Base-by-base conservation (phyloP, 345 rosid genomes). In the Arabidopsis suecica region DNA sequence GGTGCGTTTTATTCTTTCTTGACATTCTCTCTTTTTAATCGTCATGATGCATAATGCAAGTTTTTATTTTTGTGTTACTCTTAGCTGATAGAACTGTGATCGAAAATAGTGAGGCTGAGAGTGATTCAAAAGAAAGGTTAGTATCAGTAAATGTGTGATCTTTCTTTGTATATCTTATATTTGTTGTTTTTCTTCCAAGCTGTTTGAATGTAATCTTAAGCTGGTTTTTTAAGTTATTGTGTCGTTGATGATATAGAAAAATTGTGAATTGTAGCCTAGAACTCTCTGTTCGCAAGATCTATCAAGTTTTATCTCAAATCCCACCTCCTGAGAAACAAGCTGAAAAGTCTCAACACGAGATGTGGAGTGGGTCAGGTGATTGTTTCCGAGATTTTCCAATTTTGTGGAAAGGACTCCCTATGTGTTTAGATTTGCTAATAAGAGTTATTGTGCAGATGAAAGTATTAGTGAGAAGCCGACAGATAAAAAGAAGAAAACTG, bases 321-420 rank as follows among this genome's bases (percentile, higher is more conserved):
- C 90, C 97, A 72, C 80, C 88, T 48, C 72, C 61, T 14, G 85
- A 82, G 40, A 81, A 81, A 65, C 73, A 41, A 50, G 80, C 78
- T 53, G 87, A 77, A 61, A 81, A 75, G 33, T 78, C 89, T 55
- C 68, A 83, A 20, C 13, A 61, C 63, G 92, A 86, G 81, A 88
- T 90, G 89, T 94, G 98, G 98, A 85, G 95, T 81, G 84, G 82
- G 23, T 83, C 84, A 86, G 97, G 98, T 94, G 74, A 87, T 57
- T 79, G 12, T 68, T 54, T 66, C 36, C 0, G 9, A 36, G 44
- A 9, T 61, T 73, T 78, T 61, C 13, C 30, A 38, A 3, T 6
- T 59, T 49, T 0, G 63, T 41, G 55, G 12, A 69, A 42, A 61
- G 48, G 16, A 69, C 12, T 37, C 30, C 47, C 3, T 54, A 49